A percentile compares a stretch with the other conserved stretches of the same genome.
phyloP scores from a whole-genome alignment of 2,329 filamentous ascomycete species.

The Aspergillus floridensis region DNA sequence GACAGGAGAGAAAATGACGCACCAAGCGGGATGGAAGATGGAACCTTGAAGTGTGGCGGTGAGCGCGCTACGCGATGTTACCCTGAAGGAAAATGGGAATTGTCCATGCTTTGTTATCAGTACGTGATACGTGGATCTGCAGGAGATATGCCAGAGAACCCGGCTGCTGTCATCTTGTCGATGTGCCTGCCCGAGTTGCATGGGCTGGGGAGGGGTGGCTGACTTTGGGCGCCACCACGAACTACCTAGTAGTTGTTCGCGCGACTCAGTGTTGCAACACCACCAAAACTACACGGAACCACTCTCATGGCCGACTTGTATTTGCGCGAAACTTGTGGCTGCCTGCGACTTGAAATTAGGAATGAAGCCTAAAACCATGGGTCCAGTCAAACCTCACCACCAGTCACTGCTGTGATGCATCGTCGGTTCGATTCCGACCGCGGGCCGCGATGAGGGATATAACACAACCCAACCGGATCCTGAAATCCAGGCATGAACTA shows the following conservation, averaged over 20 bases:
- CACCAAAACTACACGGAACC: neutral
- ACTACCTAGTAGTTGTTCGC: neutral
- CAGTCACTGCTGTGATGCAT: neutral
- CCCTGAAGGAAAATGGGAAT: neutral
- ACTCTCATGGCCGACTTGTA: neutral
- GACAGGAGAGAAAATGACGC: neutral
- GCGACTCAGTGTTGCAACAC: neutral
- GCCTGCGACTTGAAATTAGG: neutral
- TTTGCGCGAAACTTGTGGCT: neutral
- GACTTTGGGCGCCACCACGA: neutral
- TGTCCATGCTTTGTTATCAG: neutral
- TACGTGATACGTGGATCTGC: neutral
- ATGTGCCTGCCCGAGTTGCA: neutral
- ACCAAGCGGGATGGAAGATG: neutral
- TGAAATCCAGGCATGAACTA: neutral
- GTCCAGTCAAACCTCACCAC: neutral
- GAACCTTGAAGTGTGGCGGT: neutral
- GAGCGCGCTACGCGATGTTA: neutral
- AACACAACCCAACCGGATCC: neutral
- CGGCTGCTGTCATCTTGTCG: neutral
- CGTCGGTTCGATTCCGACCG: neutral
- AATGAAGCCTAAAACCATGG: neutral
- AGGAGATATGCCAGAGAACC: neutral
- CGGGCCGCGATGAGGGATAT: neutral
- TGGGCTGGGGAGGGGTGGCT: neutral